phyloP scores from a whole-genome alignment of 1,139 yeast species.

The Scheffersomyces lignicola region DNA sequence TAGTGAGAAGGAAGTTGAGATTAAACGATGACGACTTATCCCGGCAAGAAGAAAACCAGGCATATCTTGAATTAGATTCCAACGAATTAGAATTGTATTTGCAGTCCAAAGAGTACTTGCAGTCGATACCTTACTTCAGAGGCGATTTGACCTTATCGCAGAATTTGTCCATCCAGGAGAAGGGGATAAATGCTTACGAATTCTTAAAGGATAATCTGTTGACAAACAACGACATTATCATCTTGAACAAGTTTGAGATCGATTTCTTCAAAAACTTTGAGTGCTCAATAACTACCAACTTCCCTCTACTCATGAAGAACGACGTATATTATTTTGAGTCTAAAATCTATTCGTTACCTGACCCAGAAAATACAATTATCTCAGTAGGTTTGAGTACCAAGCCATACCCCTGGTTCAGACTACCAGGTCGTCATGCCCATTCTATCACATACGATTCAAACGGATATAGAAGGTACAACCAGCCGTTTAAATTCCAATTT shows the following conservation, averaged over 20 bases:
- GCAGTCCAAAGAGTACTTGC: conserved; percentile 61
- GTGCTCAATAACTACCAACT: conserved; percentile 78
- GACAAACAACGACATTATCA: conserved; percentile 58
- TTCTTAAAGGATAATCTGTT: conserved; percentile 71
- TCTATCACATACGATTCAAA: conserved; percentile 53
- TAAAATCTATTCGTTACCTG: conserved; percentile 58
- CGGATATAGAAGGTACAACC: conserved; percentile 52
- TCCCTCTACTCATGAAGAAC: conserved; percentile 83
- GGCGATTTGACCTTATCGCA: conserved; percentile 48
- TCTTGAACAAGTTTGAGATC: conserved; percentile 74
- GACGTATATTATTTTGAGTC: conserved; percentile 92
- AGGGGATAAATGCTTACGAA: conserved; percentile 93
- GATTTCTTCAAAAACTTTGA: conserved; percentile 70
- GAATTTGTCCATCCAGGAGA: conserved; percentile 74
- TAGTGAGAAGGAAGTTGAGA: conserved; percentile 13
- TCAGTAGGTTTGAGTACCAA: conserved; percentile 49
- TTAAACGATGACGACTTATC: conserved; percentile 53
- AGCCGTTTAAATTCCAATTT: conserved; percentile 42
- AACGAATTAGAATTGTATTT: conserved; percentile 81
- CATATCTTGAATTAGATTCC: conserved; percentile 60
- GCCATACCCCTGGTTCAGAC: conserved; percentile 61
- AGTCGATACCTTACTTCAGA: conserved; percentile 55
- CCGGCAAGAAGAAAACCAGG: conserved; percentile 62
- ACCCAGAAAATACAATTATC: conserved; percentile 47
- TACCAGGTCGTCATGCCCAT: conserved; percentile 56